A percentile compares a stretch with the other conserved stretches of the same genome.
Evolutionary conservation across 108 stramenopile genomes (phyloP).

Genomic region (Schizochytrium sp.): DNA sequence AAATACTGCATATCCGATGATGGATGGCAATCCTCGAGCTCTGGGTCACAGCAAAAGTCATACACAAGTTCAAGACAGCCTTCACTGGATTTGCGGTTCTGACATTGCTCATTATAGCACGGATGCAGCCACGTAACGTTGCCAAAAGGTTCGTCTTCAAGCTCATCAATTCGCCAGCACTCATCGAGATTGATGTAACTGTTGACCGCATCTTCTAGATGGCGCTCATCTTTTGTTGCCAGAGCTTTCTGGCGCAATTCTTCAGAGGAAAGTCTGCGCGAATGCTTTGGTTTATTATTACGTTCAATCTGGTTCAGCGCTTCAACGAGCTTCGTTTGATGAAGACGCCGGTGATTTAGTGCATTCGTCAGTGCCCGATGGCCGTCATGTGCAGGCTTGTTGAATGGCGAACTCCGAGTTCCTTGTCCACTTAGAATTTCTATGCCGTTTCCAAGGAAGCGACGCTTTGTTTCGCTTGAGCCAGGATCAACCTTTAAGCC

Average conservation of each 20-base stretch:
- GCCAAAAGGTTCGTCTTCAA: neutral
- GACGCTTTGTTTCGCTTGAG: neutral
- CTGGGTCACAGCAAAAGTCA: neutral
- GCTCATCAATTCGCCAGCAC: neutral
- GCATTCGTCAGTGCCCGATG: neutral
- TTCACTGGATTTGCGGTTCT: neutral
- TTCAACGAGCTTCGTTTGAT: neutral
- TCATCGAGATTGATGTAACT: slow-evolving; percentile 3
- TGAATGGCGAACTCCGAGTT: neutral
- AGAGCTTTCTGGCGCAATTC: too few species aligned
- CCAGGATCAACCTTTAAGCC: neutral
- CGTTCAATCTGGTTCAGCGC: neutral
- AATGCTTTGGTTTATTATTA: neutral
- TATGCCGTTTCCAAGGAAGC: slow-evolving; percentile 1
- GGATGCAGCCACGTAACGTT: slow-evolving; percentile 13
- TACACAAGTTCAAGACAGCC: neutral
- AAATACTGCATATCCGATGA: neutral
- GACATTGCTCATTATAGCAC: slow-evolving; percentile 3
- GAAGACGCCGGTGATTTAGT: neutral
- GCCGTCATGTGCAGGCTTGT: neutral
- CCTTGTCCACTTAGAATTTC: slow-evolving; percentile 9
- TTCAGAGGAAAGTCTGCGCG: neutral
- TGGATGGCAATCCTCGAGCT: slow-evolving; percentile 26
- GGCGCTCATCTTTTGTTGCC: too few species aligned
- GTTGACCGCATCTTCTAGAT: neutral